These are phyloP conservation scores for Candida tibetensis DNA, from an alignment of 805 yeast species.

Conservation along the genomic window DNA sequence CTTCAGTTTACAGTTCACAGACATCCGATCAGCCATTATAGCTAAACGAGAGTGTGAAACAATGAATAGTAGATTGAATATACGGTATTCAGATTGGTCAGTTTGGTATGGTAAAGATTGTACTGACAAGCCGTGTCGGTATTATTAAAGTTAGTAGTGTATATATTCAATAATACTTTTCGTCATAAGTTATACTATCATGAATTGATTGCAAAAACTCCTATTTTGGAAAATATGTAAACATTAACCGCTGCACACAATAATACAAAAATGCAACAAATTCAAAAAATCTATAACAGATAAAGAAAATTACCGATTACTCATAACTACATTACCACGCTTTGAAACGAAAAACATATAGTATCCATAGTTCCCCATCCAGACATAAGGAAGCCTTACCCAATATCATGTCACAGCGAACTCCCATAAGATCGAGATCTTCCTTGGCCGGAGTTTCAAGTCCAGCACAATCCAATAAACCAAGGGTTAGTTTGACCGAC, in stretches of 20 bases:
- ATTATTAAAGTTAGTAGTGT: no score
- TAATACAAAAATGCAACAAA: no score
- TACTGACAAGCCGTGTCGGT: conserved; percentile 52
- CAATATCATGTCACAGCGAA: conserved; percentile 15
- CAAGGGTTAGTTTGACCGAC: conserved; percentile 17
- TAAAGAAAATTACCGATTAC: no score
- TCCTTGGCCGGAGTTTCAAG: conserved; percentile 17
- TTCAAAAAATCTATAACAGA: no score
- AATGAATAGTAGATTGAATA: conserved; percentile 31
- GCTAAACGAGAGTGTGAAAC: conserved; percentile 44
- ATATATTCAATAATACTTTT: no score
- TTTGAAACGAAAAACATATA: conserved; percentile 1
- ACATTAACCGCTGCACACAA: no score
- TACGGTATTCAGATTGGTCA: conserved; percentile 58
- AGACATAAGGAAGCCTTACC: not conserved
- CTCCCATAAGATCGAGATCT: conserved; percentile 28
- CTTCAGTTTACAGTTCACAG: conserved; percentile 57
- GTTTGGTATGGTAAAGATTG: conserved; percentile 67
- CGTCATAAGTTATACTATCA: no score
- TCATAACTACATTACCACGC: no score
- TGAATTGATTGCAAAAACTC: no score
- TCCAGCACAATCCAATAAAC: conserved; percentile 2
- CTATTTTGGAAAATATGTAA: no score
- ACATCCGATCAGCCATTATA: conserved; percentile 55
- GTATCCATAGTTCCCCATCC: not conserved